A percentile compares a stretch with the other conserved stretches of the same genome.
Evolutionary conservation across 2,329 filamentous ascomycete species (phyloP).

Genomic region (Cordyceps javanica): DNA sequence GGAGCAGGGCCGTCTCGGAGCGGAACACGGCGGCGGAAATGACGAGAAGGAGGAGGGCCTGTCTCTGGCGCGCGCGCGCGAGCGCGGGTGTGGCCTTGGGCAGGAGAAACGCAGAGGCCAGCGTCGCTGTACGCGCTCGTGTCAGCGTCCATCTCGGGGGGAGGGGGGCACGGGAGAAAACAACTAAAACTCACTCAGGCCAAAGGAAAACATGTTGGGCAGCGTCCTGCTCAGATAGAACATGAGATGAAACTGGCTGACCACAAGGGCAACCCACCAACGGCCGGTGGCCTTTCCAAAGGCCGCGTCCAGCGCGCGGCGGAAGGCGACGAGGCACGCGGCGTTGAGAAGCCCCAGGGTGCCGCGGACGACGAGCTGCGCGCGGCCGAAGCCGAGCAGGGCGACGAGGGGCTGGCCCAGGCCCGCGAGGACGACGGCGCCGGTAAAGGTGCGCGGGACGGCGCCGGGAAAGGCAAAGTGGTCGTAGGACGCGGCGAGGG

Average conservation of each 20-base stretch:
- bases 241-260: constrained; percentile 83
- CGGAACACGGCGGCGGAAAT: constrained; percentile 80
- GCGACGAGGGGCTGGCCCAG: constrained; percentile 61
- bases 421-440: constrained; percentile 68
- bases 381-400: constrained; percentile 48
- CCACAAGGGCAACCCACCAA: constrained; percentile 76
- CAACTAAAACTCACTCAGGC: constrained; percentile 56
- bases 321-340: constrained; percentile 59
- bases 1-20: constrained; percentile 78
- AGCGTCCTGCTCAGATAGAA: constrained; percentile 90
- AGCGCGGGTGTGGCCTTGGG: constrained; percentile 24
- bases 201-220: constrained; percentile 95
- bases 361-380: constrained; percentile 62
- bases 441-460: constrained; percentile 86
- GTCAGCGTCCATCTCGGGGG: neutral
- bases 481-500: constrained; percentile 65
- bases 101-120: constrained; percentile 50
- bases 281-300: constrained; percentile 63
- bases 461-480: constrained; percentile 87
- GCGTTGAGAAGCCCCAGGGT: constrained; percentile 75
- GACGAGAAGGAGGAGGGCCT: constrained; percentile 70
- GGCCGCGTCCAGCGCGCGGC: constrained; percentile 53
- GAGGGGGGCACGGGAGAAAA: neutral
- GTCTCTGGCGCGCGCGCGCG: constrained; percentile 42
- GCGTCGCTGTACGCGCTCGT: constrained; percentile 47